Conservation (phyloP, 768 basidiomycete species). For the Imleria badia region DNA sequence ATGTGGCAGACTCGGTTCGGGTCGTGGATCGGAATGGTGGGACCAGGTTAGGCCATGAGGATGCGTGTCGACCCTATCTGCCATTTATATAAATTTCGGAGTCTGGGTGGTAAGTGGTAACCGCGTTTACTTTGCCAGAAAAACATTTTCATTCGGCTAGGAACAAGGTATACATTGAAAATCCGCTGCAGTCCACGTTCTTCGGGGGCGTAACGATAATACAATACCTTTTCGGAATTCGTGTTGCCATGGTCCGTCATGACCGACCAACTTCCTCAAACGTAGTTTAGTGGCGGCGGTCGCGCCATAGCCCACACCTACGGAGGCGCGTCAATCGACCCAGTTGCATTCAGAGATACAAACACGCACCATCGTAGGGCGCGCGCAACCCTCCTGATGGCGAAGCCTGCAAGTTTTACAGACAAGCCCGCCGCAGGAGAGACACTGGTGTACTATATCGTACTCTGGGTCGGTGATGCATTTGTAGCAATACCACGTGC, state of each 20-base stretch:
- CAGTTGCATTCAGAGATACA: neutral
- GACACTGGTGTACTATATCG: neutral
- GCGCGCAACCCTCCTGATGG: neutral
- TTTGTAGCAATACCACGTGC: neutral
- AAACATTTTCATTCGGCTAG: neutral
- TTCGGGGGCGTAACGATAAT: neutral
- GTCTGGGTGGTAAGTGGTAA: no score
- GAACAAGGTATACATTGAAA: neutral
- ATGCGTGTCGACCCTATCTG: no score
- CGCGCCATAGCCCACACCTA: neutral
- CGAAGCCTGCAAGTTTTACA: neutral
- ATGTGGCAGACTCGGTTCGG: no score
- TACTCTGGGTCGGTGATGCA: neutral
- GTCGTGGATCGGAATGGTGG: no score
- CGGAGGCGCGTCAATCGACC: neutral
- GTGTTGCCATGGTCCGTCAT: neutral
- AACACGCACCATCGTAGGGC: neutral
- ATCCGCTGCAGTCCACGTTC: neutral
- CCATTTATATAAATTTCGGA: no score
- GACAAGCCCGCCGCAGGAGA: neutral
- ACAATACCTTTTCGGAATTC: neutral
- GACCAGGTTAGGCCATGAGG: no score
- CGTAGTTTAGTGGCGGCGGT: neutral
- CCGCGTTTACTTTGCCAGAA: neutral
- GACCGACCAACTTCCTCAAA: no score